Evolutionary conservation across 2,329 filamentous ascomycete species (phyloP).

Genomic region (Colletotrichum somersetense): DNA sequence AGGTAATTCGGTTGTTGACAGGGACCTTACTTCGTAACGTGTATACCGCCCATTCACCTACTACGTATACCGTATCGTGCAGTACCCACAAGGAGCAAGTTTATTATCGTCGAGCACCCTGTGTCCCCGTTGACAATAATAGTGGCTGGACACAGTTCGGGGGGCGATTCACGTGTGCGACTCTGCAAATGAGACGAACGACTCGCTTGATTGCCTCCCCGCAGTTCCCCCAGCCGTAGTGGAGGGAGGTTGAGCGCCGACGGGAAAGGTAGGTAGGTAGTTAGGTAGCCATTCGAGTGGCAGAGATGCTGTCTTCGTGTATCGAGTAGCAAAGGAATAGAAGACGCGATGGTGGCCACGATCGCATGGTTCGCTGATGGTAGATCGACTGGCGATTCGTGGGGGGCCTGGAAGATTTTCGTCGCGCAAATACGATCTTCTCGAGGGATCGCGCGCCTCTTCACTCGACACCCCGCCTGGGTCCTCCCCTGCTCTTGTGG

Average conservation of each 20-base stretch:
- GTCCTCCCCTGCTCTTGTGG: conserved; percentile 3
- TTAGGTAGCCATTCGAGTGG: conserved; percentile 10
- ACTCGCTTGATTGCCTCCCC: conserved; percentile 35
- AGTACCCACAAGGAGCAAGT: conserved; percentile 8
- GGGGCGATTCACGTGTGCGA: conserved; percentile 22
- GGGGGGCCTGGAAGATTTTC: conserved; percentile 13
- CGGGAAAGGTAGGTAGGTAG: not conserved
- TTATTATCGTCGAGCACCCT: conserved; percentile 7
- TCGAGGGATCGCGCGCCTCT: conserved; percentile 2
- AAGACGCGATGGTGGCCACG: not conserved
- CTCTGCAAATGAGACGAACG: conserved; percentile 39
- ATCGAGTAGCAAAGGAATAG: not conserved
- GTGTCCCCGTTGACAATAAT: conserved; percentile 8
- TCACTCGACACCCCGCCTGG: conserved; percentile 2
- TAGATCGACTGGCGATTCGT: conserved; percentile 5
- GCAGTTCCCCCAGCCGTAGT: conserved; percentile 20
- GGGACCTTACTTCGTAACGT: not conserved
- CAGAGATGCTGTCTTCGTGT: not conserved
- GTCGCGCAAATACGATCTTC: conserved; percentile 16
- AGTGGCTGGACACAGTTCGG: conserved; percentile 17
- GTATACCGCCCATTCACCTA: conserved; percentile 8
- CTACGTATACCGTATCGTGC: not conserved
- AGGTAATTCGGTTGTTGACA: conserved; percentile 3
- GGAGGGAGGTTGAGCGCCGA: conserved; percentile 8
- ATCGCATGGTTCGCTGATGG: not conserved